phyloP scores from a whole-genome alignment of 352 stramenopile genomes.

The Phytopythium oedochilum region DNA sequence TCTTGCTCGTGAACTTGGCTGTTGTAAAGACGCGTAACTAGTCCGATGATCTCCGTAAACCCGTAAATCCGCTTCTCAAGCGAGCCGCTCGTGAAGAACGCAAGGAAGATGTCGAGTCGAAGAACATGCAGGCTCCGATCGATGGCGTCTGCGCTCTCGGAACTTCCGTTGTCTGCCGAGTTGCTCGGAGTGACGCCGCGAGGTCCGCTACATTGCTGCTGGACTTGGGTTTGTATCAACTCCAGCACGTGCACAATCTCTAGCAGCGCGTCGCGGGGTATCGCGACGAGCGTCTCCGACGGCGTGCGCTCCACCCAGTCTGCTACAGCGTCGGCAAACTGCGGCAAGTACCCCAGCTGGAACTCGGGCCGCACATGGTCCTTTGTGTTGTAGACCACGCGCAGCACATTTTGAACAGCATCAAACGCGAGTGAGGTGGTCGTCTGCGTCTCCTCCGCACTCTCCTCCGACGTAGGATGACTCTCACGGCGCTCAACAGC shows the following conservation, averaged over 20 bases:
- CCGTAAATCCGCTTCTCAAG: conserved; percentile 74
- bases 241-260: conserved; percentile 63
- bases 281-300: conserved; percentile 21
- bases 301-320: conserved; percentile 21
- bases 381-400: conserved; percentile 54
- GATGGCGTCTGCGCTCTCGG: neutral
- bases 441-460: neutral
- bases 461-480: neutral
- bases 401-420: conserved; percentile 45
- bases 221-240: conserved; percentile 32
- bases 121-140: conserved; percentile 37
- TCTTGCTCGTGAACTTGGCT: conserved; percentile 24
- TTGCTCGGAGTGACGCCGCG: neutral
- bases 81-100: conserved; percentile 46
- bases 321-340: conserved; percentile 23
- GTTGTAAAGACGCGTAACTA: conserved; percentile 40
- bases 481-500: neutral
- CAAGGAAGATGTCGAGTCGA: conserved; percentile 42
- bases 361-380: conserved; percentile 44
- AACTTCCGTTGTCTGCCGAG: neutral
- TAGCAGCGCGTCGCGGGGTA: conserved; percentile 42
- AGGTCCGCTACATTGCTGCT: conserved; percentile 10
- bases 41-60: conserved; percentile 53
- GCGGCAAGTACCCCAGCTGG: conserved; percentile 27
- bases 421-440: conserved; percentile 25